A percentile compares a stretch with the other conserved stretches of the same genome.
These are phyloP conservation scores for Suhomyces terraborum DNA, from an alignment of 1,139 yeast species.

Conservation along the genomic window DNA sequence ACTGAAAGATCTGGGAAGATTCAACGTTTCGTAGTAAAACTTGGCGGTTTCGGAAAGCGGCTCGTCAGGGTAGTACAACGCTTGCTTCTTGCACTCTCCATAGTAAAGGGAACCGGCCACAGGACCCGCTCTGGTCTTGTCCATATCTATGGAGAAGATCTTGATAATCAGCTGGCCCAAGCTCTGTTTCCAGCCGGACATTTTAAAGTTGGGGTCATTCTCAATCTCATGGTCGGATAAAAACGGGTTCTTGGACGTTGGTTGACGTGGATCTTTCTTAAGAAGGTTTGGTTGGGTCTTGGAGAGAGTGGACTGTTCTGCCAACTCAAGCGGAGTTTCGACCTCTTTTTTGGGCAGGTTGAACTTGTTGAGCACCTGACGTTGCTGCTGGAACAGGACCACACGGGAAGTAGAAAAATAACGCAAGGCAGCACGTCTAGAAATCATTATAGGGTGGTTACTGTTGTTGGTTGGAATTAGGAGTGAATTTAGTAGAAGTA, in stretches of 20 bases:
- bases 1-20: constrained; percentile 81
- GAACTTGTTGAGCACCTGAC: constrained; percentile 24
- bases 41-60: constrained; percentile 63
- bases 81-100: constrained; percentile 85
- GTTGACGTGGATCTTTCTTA: constrained; percentile 42
- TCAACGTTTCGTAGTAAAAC: constrained; percentile 77
- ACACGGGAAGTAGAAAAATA: constrained; percentile 4
- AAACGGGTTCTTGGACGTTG: constrained; percentile 49
- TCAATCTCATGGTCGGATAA: constrained; percentile 61
- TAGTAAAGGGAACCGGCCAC: constrained; percentile 89
- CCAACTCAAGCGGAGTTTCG: constrained; percentile 47
- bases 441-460: constrained; percentile 4
- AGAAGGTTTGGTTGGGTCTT: constrained; percentile 41
- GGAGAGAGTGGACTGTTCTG: constrained; percentile 53
- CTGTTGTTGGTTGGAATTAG: neutral
- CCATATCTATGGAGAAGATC: constrained; percentile 81
- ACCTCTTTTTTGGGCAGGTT: constrained; percentile 25
- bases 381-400: constrained; percentile 16
- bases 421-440: constrained; percentile 7
- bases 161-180: constrained; percentile 74
- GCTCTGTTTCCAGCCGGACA: constrained; percentile 69
- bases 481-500: neutral
- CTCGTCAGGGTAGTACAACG: constrained; percentile 71
- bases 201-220: constrained; percentile 50
- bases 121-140: constrained; percentile 87